Percentiles rank a stretch among this genome's conserved stretches.
These are phyloP conservation scores for Thyridium curvatum DNA, from an alignment of 2,329 filamentous ascomycete genomes.

Conservation along the genomic window DNA sequence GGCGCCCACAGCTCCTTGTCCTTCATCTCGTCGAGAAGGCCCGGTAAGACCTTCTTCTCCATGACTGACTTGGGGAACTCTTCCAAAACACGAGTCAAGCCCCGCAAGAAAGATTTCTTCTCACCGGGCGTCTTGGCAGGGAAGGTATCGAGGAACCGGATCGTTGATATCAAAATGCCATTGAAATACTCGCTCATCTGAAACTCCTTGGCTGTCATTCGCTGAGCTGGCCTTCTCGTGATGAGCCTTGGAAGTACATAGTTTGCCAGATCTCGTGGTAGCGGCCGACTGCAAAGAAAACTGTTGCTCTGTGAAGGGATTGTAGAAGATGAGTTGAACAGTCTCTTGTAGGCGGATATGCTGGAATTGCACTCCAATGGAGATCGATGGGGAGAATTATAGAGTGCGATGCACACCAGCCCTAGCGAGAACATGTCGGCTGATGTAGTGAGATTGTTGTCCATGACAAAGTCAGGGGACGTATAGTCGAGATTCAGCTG, in stretches of 20 bases:
- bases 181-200: slow-evolving; percentile 96
- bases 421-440: slow-evolving; percentile 94
- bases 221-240: slow-evolving; percentile 77
- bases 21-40: slow-evolving; percentile 86
- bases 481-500: slow-evolving; percentile 91
- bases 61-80: slow-evolving; percentile 92
- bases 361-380: slow-evolving; percentile 80
- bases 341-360: slow-evolving; percentile 74
- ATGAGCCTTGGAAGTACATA: slow-evolving; percentile 81
- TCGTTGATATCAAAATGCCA: slow-evolving; percentile 92
- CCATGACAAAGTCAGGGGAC: slow-evolving; percentile 89
- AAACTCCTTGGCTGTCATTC: slow-evolving; percentile 83
- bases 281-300: slow-evolving; percentile 70
- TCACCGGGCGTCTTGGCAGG: slow-evolving; percentile 88
- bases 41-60: slow-evolving; percentile 89
- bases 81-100: slow-evolving; percentile 76
- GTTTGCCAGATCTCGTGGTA: slow-evolving; percentile 71
- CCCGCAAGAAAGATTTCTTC: slow-evolving; percentile 86
- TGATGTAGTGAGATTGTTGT: slow-evolving; percentile 76
- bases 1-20: slow-evolving; percentile 80
- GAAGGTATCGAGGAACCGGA: slow-evolving; percentile 86
- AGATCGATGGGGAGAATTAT: slow-evolving; percentile 89
- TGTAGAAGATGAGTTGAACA: slow-evolving; percentile 72
- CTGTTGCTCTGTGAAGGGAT: slow-evolving; percentile 77
- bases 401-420: slow-evolving; percentile 79